Percentiles rank a stretch among this genome's conserved stretches.
Conservation (phyloP, 805 yeast species). For the Sungouiella blattae region DNA sequence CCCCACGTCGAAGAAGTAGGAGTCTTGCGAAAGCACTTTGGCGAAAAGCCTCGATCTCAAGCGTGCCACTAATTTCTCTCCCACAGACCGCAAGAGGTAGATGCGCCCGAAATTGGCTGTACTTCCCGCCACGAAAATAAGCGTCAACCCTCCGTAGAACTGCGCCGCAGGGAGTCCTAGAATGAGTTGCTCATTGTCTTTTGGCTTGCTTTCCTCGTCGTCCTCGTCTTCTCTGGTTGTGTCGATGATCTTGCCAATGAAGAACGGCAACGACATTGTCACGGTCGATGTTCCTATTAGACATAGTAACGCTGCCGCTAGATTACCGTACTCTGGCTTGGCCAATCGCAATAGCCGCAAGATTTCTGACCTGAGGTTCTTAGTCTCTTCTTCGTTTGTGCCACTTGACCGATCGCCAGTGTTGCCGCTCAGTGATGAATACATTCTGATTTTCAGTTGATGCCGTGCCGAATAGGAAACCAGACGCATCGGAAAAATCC, state of each 20-base stretch:
- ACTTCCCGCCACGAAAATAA: slow-evolving; percentile 69
- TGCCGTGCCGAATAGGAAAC: no score
- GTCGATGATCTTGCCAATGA: slow-evolving; percentile 85
- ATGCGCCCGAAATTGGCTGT: slow-evolving; percentile 77
- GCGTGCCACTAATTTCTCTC: slow-evolving; percentile 84
- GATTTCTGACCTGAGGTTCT: no score
- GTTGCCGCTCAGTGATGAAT: no score
- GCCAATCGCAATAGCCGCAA: slow-evolving; percentile 14
- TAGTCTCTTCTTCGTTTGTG: background rate
- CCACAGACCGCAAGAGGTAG: slow-evolving; percentile 70
- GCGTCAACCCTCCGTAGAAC: slow-evolving; percentile 61
- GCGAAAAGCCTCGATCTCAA: slow-evolving; percentile 73
- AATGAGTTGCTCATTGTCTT: slow-evolving; percentile 10
- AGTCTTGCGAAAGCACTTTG: slow-evolving; percentile 78
- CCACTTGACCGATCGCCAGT: no score
- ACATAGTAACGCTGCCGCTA: slow-evolving; percentile 55
- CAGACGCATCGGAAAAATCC: no score
- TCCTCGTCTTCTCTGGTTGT: slow-evolving; percentile 42
- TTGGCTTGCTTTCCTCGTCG: slow-evolving; percentile 7
- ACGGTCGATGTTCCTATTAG: slow-evolving; percentile 71
- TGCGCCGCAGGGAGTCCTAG: slow-evolving; percentile 61
- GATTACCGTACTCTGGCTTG: slow-evolving; percentile 13
- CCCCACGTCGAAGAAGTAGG: slow-evolving; percentile 84
- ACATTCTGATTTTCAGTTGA: no score
- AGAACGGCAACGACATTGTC: slow-evolving; percentile 74